Conservation (phyloP, 1,284 basidiomycete species). For the Apiotrichum montevideense region DNA sequence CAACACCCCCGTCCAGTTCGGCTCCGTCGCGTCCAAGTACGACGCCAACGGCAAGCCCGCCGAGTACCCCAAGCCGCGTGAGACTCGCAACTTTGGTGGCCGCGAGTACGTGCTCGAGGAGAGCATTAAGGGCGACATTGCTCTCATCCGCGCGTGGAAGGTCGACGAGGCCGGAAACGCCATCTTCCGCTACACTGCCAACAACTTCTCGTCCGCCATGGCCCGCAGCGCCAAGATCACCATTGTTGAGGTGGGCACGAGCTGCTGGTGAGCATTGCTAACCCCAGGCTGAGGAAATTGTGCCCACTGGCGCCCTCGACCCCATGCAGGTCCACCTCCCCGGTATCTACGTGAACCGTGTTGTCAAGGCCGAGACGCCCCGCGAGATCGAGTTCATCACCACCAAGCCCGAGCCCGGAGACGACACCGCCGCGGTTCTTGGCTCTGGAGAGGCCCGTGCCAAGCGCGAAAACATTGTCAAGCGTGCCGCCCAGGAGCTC, state of each 20-base stretch:
- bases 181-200: slow-evolving; percentile 73
- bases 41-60: slow-evolving; percentile 53
- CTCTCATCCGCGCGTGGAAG: slow-evolving; percentile 86
- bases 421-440: slow-evolving; percentile 44
- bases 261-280: neutral
- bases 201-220: slow-evolving; percentile 80
- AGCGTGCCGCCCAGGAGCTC: slow-evolving; percentile 70
- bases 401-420: slow-evolving; percentile 52
- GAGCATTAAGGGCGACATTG: slow-evolving; percentile 74
- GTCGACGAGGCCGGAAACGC: slow-evolving; percentile 78
- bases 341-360: slow-evolving; percentile 75
- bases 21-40: slow-evolving; percentile 66
- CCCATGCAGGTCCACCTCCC: slow-evolving; percentile 78
- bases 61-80: slow-evolving; percentile 56
- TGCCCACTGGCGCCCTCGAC: slow-evolving; percentile 70
- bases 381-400: slow-evolving; percentile 72
- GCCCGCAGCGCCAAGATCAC: slow-evolving; percentile 79
- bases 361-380: slow-evolving; percentile 64
- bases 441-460: slow-evolving; percentile 51
- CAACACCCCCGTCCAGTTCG: slow-evolving; percentile 63
- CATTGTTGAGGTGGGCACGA: slow-evolving; percentile 58
- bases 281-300: slow-evolving; percentile 79
- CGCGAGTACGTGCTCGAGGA: slow-evolving; percentile 76
- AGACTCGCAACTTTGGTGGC: slow-evolving; percentile 69
- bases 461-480: slow-evolving; percentile 65